Evolutionary conservation across 768 basidiomycete species (phyloP).

Genomic region (Myochromella boudieri): DNA sequence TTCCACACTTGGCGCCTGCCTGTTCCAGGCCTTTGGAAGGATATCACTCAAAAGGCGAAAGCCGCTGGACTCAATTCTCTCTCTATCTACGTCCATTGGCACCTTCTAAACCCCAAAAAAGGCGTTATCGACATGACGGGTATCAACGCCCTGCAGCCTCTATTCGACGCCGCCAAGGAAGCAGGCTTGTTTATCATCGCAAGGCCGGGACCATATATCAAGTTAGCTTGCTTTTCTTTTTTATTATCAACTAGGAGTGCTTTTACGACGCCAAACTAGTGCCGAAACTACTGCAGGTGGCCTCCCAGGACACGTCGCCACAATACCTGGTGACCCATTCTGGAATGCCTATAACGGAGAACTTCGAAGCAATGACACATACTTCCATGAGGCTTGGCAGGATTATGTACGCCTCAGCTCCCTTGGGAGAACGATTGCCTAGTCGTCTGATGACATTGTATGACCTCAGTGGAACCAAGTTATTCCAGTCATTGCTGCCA

Average conservation of each 20-base stretch:
- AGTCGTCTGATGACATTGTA: too few relatives aligned
- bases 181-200: slow-evolving; percentile 16
- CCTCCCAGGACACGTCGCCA: slow-evolving; percentile 16
- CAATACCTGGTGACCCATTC: slow-evolving; percentile 15
- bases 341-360: slow-evolving; percentile 19
- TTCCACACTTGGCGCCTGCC: slow-evolving; percentile 19
- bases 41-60: slow-evolving; percentile 17
- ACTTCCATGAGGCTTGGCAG: slow-evolving; percentile 18
- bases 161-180: slow-evolving; percentile 19
- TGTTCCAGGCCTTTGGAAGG: slow-evolving; percentile 15
- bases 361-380: slow-evolving; percentile 18
- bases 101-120: slow-evolving; percentile 16
- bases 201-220: slow-evolving; percentile 18
- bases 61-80: slow-evolving; percentile 16
- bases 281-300: slow-evolving; percentile 16
- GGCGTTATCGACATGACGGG: slow-evolving; percentile 17
- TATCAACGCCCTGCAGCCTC: slow-evolving; percentile 15
- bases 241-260: not conserved
- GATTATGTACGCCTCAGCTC: slow-evolving; percentile 11
- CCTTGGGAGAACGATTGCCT: not conserved
- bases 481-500: slow-evolving; percentile 15
- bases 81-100: slow-evolving; percentile 19
- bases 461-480: slow-evolving; percentile 14
- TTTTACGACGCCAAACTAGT: not conserved
- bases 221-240: slow-evolving; percentile 2